These are phyloP conservation scores for Stramenopiles sp. DNA, from an alignment of 352 stramenopile genomes.

Conservation along the genomic window DNA sequence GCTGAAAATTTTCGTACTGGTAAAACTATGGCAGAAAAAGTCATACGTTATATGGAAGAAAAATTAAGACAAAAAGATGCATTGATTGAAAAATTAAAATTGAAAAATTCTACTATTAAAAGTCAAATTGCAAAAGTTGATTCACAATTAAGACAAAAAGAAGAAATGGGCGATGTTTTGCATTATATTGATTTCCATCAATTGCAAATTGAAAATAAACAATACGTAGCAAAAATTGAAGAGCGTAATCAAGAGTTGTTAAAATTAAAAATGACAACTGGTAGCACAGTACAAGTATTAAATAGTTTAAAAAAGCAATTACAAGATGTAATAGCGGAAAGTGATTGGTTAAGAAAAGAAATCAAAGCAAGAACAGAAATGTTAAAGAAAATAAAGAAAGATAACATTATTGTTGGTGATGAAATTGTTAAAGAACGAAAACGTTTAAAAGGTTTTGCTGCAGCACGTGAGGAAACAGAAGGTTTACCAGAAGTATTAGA, in stretches of 20 bases:
- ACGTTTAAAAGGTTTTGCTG: constrained; percentile 28
- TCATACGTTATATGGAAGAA: constrained; percentile 81
- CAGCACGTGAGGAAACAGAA: constrained; percentile 38
- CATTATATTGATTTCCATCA: constrained; percentile 90
- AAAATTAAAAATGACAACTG: constrained; percentile 64
- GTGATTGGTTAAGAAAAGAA: constrained; percentile 44
- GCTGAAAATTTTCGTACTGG: constrained; percentile 76
- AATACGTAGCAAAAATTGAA: constrained; percentile 80
- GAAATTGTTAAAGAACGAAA: constrained; percentile 44
- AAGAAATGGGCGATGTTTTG: constrained; percentile 77
- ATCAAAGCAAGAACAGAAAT: constrained; percentile 49
- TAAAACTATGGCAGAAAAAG: constrained; percentile 74
- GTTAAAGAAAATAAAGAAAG: constrained; percentile 58
- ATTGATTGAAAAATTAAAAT: constrained; percentile 67
- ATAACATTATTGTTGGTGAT: constrained; percentile 39
- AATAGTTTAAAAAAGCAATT: constrained; percentile 71
- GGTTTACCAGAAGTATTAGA: constrained; percentile 69
- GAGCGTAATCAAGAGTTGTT: constrained; percentile 77
- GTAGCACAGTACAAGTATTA: constrained; percentile 59
- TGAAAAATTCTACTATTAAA: constrained; percentile 80
- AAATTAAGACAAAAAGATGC: constrained; percentile 71
- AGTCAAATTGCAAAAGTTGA: constrained; percentile 72
- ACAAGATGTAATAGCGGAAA: constrained; percentile 54
- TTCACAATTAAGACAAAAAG: constrained; percentile 65
- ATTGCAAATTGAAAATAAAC: constrained; percentile 87